Evolutionary conservation across 441 rosid genomes (phyloP), one percentile per base, ranked within the genome.

Genomic region (Rhodomyrtus psidioides): DNA sequence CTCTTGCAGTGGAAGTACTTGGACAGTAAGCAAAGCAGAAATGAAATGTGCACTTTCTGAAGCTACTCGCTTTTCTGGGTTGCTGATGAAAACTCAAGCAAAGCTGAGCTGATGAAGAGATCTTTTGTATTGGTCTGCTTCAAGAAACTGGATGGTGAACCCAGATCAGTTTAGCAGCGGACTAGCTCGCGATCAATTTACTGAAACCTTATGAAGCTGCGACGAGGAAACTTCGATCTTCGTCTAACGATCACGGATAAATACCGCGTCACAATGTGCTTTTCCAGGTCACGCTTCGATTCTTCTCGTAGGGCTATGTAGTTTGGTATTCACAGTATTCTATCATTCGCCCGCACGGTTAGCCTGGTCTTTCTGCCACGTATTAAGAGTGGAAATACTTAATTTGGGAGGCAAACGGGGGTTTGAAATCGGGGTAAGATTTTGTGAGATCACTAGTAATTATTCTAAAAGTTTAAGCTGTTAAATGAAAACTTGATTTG

Each of bases 171-270:
- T 56, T 24, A 56, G 9, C 14, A 4, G n/a, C 2, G 13, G 16
- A 57, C 62, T 57, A 10, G 15, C 26, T 57, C 14, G 1, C 15
- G 60, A 26, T 57, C 60, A 12, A 56, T 56, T 4, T 65, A 5
- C 19, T 9, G 46, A 34, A 34, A 19, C 76, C 46, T 4, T 1
- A 0, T 21, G 49, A 34, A 70, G 16, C 19, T 1, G 26, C 2
- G 16, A 16, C 1, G 12, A 42, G 0, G n/a, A 34, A 10, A 21
- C n/a, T 21, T 62, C 12, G 0, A 24, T 1, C 0, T 24, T 10
- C 39, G 39, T 21, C 10, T 2, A 19, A 62, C 3, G 5, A 34
- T 70, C 26, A 34, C n/a, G n/a, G 79, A 70, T 39, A 70, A 70
- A 34, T 39, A 34, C 23, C 79, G 21, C 26, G 3, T 65, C 34